Percentiles rank a stretch among this genome's conserved stretches.
Conservation (phyloP, 1,139 yeast species). For the Saccharomyces pastorianus region DNA sequence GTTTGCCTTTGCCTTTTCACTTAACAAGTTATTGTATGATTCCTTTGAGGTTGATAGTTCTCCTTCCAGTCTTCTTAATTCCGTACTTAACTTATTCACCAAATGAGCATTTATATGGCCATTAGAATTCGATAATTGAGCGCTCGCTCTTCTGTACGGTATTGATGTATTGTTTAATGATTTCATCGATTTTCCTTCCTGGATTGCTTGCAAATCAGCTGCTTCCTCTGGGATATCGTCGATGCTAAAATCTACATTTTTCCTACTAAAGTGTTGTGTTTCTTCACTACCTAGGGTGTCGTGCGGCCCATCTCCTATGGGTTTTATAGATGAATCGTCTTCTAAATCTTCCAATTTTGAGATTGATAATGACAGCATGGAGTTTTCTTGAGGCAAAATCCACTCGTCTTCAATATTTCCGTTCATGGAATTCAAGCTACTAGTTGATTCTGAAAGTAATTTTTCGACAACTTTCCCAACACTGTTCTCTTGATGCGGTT, state of each 20-base stretch:
- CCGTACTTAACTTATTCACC: conserved; percentile 37
- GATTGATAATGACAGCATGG: neutral
- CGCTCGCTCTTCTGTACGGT: conserved; percentile 10
- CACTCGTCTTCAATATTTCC: conserved; percentile 13
- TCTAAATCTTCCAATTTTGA: neutral
- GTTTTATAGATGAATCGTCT: conserved; percentile 1
- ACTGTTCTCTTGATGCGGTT: neutral
- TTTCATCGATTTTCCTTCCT: conserved; percentile 3
- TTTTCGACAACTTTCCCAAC: neutral
- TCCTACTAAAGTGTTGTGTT: neutral
- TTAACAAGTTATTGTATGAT: conserved; percentile 46
- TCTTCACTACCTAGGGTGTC: neutral
- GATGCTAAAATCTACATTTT: conserved; percentile 6
- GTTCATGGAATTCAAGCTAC: neutral
- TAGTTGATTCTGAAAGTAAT: neutral
- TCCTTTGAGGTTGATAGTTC: conserved; percentile 62
- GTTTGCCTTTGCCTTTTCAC: conserved; percentile 60
- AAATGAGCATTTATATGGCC: conserved; percentile 25
- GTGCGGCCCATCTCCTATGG: neutral
- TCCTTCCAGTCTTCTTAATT: conserved; percentile 69
- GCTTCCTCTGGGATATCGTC: conserved; percentile 25
- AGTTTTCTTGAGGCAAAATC: conserved; percentile 7
- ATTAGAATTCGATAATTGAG: conserved; percentile 11
- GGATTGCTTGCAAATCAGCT: conserved; percentile 15
- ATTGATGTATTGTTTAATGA: conserved; percentile 4